Evolutionary conservation across 805 yeast species (phyloP), one percentile per base, ranked within the genome.

Genomic region (Candida pini): DNA sequence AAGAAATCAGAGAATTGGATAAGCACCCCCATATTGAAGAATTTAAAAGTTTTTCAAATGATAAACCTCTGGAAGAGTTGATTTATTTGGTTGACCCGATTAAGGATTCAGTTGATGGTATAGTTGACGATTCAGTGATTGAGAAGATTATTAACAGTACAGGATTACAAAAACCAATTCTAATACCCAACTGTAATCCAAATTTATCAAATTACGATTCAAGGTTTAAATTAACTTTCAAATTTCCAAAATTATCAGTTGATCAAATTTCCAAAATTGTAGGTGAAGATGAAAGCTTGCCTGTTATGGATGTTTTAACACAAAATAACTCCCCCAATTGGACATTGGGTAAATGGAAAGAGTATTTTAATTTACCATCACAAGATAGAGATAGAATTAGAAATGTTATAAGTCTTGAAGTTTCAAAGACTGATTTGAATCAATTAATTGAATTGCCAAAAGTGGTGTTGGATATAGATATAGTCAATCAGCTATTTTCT

Each of bases 291-390:
- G 60, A 62, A 4, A 70, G 69, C 1, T 71, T 88, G 2, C 94
- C 85, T 36, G 95, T 88, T 2, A 85, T 88, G 90, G 96, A 88
- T 54, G 95, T 86, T 4, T 66, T 82, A 16, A 79, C 94, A 0
- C 96, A 88, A 49, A 80, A 81, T 36, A 71, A 76, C 25, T 51
- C 65, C 9, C 76, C 79, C 0, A 69, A 71, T 9, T 87, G 95
- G 96, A 67, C 71, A 14, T 56, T 87, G 63, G 69, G 69, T 1
- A 67, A 64, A 40, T 88, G 96, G 96, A 62, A 76, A 35, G 79
- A 81, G 24, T 88, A 87, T 55, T 85, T 76, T 56, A 56, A 65
- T 18, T 52, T 64, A 1, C 58, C 61, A 2, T 50, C 63, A 2
- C 53, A 50, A 0, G 64, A 65, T 9, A 61, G 90, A 28, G 86